Conservation (phyloP, 208 protist species). For the Trypanosoma cruzi region DNA sequence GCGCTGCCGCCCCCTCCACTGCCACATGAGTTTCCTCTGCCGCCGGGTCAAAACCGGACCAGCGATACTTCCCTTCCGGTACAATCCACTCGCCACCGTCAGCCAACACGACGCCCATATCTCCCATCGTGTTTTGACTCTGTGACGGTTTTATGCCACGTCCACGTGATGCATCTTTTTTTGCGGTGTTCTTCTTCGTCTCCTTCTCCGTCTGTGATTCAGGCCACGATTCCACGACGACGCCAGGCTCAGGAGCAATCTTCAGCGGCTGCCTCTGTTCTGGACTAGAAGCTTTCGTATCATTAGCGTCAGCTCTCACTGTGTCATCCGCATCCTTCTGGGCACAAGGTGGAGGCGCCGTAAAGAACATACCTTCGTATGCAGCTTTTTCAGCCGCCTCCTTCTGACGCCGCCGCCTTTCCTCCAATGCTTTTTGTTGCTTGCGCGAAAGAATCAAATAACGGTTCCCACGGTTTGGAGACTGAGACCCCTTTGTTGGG, state of each 20-base stretch:
- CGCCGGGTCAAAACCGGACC: conserved; percentile 20
- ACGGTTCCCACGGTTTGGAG: neutral
- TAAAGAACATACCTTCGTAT: conserved; percentile 31
- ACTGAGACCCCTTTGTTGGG: neutral
- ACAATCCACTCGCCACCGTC: conserved; percentile 59
- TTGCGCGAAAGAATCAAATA: conserved; percentile 18
- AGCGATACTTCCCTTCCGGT: conserved; percentile 40
- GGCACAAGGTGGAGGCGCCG: neutral
- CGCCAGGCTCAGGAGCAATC: conserved; percentile 38
- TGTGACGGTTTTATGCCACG: neutral
- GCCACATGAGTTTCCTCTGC: neutral
- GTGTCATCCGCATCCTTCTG: neutral
- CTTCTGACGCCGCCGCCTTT: conserved; percentile 21
- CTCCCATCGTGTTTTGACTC: neutral
- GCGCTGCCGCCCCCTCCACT: neutral
- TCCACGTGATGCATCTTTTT: neutral
- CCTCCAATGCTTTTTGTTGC: conserved; percentile 18
- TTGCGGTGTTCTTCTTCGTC: neutral
- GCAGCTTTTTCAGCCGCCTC: conserved; percentile 27
- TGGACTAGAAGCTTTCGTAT: neutral
- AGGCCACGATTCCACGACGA: conserved; percentile 30
- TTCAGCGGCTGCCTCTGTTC: neutral
- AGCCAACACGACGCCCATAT: conserved; percentile 32
- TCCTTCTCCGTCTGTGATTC: neutral
- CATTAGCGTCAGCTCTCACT: neutral